A percentile compares a stretch with the other conserved stretches of the same genome.
phyloP scores from a whole-genome alignment of 2,329 filamentous ascomycete species.

The Aspergillus oerlinghausenensis region DNA sequence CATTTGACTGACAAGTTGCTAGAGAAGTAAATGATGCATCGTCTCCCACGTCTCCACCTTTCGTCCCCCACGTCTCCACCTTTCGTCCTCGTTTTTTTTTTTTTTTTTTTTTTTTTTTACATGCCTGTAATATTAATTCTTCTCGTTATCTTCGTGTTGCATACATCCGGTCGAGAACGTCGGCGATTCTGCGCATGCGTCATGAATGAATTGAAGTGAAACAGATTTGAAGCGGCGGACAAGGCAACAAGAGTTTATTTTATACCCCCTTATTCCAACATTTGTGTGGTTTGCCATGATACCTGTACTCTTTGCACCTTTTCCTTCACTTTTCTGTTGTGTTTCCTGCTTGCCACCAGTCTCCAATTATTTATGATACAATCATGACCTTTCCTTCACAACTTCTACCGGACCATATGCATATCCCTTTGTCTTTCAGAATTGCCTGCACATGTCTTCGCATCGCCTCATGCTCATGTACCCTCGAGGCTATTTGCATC shows the following conservation, averaged over 20 bases:
- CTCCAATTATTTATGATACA: constrained; percentile 1
- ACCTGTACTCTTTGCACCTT: constrained; percentile 5
- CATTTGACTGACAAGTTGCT: constrained; percentile 17
- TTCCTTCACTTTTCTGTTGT: background rate
- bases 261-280: constrained; percentile 25
- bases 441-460: background rate
- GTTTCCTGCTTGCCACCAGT: background rate
- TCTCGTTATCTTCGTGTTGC: constrained; percentile 20
- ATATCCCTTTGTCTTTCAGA: constrained; percentile 1
- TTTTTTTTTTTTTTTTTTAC: constrained; percentile 13
- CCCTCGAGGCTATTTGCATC: background rate
- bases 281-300: constrained; percentile 26
- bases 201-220: constrained; percentile 22
- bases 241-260: constrained; percentile 17
- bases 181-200: constrained; percentile 19
- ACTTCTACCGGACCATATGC: background rate
- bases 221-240: constrained; percentile 7
- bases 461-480: background rate
- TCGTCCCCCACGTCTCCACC: constrained; percentile 6
- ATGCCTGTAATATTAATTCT: constrained; percentile 26
- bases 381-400: constrained; percentile 2
- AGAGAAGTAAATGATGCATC: constrained; percentile 31
- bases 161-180: constrained; percentile 22
- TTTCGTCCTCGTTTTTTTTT: too few relatives aligned
- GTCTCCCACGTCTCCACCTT: constrained; percentile 6